phyloP scores from a whole-genome alignment of 2,329 filamentous ascomycete genomes.

The Aspergillus glaucus region DNA sequence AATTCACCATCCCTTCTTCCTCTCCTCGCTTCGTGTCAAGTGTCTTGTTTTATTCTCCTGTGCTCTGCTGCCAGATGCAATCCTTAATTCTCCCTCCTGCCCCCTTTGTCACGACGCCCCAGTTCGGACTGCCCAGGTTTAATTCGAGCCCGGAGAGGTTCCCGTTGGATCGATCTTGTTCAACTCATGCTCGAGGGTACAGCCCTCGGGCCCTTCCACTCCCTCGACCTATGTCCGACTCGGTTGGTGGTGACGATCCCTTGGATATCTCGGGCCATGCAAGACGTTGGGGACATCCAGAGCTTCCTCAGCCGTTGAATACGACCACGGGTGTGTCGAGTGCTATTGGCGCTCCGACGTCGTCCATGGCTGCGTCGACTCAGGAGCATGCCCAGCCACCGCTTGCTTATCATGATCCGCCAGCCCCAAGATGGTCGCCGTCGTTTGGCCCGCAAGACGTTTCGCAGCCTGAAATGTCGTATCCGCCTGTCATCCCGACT shows the following conservation, averaged over 20 bases:
- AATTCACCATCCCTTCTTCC: neutral
- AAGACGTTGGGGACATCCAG: slow-evolving; percentile 25
- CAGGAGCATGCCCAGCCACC: slow-evolving; percentile 13
- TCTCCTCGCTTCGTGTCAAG: neutral
- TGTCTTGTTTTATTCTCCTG: neutral
- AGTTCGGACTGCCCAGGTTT: slow-evolving; percentile 32
- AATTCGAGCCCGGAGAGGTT: slow-evolving; percentile 29
- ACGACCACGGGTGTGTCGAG: slow-evolving; percentile 7
- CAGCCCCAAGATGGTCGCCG: slow-evolving; percentile 13
- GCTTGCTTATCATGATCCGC: slow-evolving; percentile 13
- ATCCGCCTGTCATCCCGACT: slow-evolving; percentile 19
- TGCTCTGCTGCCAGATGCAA: slow-evolving; percentile 30
- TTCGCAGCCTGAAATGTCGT: slow-evolving; percentile 16
- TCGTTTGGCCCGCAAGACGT: slow-evolving; percentile 14
- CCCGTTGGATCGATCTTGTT: slow-evolving; percentile 27
- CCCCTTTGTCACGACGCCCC: slow-evolving; percentile 30
- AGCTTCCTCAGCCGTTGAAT: slow-evolving; percentile 18
- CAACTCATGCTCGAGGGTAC: slow-evolving; percentile 33
- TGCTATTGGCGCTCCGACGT: neutral
- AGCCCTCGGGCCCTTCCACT: slow-evolving; percentile 34
- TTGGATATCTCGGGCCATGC: slow-evolving; percentile 31
- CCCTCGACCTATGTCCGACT: slow-evolving; percentile 40
- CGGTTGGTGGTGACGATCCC: slow-evolving; percentile 32
- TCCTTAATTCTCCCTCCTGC: slow-evolving; percentile 35
- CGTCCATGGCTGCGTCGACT: slow-evolving; percentile 1